Evolutionary conservation across 169 alveolate genomes (phyloP), one percentile per base, ranked within the genome.

Genomic region (Babesia bovis): DNA sequence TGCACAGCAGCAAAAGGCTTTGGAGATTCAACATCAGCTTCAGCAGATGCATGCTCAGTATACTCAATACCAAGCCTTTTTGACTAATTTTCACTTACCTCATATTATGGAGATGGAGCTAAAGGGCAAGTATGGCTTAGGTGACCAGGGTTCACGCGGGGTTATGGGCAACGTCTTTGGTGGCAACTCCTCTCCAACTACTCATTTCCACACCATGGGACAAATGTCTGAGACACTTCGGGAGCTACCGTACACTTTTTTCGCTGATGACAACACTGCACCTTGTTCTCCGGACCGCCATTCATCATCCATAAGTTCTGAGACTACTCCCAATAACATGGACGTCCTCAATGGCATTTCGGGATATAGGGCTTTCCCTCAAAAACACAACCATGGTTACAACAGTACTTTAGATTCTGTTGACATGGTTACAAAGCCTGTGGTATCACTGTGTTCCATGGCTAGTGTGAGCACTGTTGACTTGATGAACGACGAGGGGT

Each of bases 401-500:
- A 52, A 25, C 19, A 19, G 44, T 1, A 45, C 3, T 17, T 23
- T 17, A 0, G 41, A 33, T 13, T 12, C 30, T 23, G 41, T 25
- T 44, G 59, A 61, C 21, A 13, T 2, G 5, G 28, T 21, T 1
- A 19, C 73, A 28, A 36, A 63, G 32, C 50, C 44, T 3, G 73
- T 30, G 1, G 25, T 32, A 9, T 21, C 61, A 13, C 49, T 63
- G 17, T 30, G 30, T 13, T 63, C 73, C 25, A 63, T 63, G 73
- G 58, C 73, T 19, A 63, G 73, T 30, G 58, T 63, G 3, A 63
- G 73, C 60, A 63, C 73, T 1, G 73, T 63, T 12, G 58, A 44
- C 21, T 25, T 36, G 52, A 63, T 49, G 49, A 19, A 19, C 35
- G 73, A 63, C 10, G 73, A 45, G 0, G 60, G 32, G 6, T 45